phyloP scores from a whole-genome alignment of 106 monocot species.

The Dioscorea zingiberensis region DNA sequence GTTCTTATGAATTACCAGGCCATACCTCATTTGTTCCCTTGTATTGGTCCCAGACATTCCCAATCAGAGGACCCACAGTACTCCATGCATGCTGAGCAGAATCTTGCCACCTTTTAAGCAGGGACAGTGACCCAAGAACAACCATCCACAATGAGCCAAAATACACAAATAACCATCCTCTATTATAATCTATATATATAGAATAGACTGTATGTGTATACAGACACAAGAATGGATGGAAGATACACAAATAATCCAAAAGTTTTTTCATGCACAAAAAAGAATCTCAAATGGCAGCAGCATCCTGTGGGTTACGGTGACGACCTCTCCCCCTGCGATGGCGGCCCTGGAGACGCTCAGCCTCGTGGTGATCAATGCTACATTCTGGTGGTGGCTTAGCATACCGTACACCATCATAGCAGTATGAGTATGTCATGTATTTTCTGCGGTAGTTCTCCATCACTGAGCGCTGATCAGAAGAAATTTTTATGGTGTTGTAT shows the following conservation, averaged over 20 bases:
- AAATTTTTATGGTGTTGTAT: conserved; percentile 3
- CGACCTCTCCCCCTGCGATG: conserved; percentile 20
- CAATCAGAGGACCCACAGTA: background rate
- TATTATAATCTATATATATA: too few relatives aligned
- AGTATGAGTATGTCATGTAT: conserved; percentile 43
- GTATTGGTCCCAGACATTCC: background rate
- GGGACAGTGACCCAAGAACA: background rate
- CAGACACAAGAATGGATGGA: background rate
- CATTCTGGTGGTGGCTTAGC: conserved; percentile 27
- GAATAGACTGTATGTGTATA: background rate
- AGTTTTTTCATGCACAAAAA: background rate
- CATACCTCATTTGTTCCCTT: background rate
- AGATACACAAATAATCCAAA: background rate
- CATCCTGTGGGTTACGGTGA: conserved; percentile 2
- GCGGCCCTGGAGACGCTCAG: conserved; percentile 12
- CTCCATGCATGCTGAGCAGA: too few relatives aligned
- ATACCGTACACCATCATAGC: conserved; percentile 36
- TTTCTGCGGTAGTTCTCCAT: conserved; percentile 34
- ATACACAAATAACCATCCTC: too few relatives aligned
- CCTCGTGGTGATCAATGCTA: conserved; percentile 13
- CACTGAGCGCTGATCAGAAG: conserved; percentile 11
- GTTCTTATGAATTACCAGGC: too few relatives aligned
- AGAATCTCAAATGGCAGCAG: background rate
- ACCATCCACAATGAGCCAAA: too few relatives aligned
- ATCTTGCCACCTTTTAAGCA: background rate